These are phyloP conservation scores for Aspergillus terreus DNA, from an alignment of 2,329 filamentous ascomycete species.

Conservation along the genomic window DNA sequence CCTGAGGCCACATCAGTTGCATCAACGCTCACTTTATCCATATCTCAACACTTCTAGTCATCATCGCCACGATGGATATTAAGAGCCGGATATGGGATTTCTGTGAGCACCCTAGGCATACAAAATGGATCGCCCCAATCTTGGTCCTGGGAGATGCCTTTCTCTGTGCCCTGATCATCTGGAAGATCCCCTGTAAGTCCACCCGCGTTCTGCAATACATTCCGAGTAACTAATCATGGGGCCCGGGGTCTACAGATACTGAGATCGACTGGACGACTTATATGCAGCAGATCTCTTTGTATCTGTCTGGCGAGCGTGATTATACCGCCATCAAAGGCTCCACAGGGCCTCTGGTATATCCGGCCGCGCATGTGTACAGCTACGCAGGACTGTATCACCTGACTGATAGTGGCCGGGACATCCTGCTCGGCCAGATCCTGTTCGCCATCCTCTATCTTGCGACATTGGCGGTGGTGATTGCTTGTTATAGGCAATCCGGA, in stretches of 20 bases:
- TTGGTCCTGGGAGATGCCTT: constrained; percentile 67
- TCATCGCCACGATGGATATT: constrained; percentile 27
- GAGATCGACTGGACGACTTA: constrained; percentile 98
- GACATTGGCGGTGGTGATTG: constrained; percentile 72
- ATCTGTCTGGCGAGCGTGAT: constrained; percentile 78
- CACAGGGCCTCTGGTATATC: constrained; percentile 93
- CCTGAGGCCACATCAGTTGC: constrained; percentile 12
- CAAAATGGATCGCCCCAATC: constrained; percentile 61
- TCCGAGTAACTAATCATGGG: constrained; percentile 13
- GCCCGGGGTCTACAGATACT: constrained; percentile 62
- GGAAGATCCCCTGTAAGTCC: constrained; percentile 76
- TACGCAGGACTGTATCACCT: constrained; percentile 76
- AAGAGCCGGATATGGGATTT: constrained; percentile 36
- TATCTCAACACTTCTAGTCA: not conserved
- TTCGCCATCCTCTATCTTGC: constrained; percentile 77
- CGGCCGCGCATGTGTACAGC: constrained; percentile 87
- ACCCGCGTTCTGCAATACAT: constrained; percentile 4
- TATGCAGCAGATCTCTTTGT: constrained; percentile 86
- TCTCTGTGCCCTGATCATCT: constrained; percentile 71
- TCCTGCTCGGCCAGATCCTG: constrained; percentile 74
- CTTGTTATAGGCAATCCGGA: constrained; percentile 60
- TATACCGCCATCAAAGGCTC: constrained; percentile 81
- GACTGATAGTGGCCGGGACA: constrained; percentile 72
- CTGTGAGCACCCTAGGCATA: constrained; percentile 53
- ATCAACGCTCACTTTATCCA: constrained; percentile 2